These are phyloP conservation scores for Candida pseudofarinosa DNA, from an alignment of 805 yeast species.

Conservation along the genomic window DNA sequence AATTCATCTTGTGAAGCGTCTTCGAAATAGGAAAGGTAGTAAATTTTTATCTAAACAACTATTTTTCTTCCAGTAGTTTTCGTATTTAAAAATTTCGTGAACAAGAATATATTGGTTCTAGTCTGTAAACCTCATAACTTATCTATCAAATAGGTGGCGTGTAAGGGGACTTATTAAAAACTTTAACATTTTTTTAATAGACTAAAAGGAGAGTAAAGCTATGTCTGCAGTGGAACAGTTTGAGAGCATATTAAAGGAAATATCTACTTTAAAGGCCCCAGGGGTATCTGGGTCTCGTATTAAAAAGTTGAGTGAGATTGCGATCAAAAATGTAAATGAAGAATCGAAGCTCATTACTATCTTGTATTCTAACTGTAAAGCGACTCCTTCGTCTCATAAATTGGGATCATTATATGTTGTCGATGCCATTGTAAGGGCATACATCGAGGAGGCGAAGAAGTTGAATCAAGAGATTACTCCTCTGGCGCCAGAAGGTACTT, in stretches of 20 bases:
- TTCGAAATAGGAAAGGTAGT: constrained; percentile 2
- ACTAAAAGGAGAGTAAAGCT: background rate
- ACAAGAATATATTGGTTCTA: background rate
- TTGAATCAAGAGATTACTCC: constrained; percentile 43
- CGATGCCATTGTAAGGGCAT: constrained; percentile 88
- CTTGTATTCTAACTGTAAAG: constrained; percentile 64
- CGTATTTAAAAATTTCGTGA: background rate
- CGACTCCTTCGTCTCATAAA: constrained; percentile 75
- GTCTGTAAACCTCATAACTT: background rate
- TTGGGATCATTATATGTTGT: constrained; percentile 87
- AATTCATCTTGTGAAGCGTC: constrained; percentile 1
- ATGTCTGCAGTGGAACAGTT: constrained; percentile 46
- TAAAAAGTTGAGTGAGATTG: constrained; percentile 75
- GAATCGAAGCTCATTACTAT: constrained; percentile 56
- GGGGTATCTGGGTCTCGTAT: constrained; percentile 97
- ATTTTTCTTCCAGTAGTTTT: background rate
- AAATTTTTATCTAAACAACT: background rate
- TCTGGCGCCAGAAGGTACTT: constrained; percentile 63
- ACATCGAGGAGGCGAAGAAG: constrained; percentile 68
- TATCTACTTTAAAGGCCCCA: constrained; percentile 65
- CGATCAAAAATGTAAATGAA: constrained; percentile 59
- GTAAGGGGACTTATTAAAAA: background rate
- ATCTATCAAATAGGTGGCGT: background rate
- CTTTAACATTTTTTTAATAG: background rate
- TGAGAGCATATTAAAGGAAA: constrained; percentile 45